Conservation (phyloP, 441 rosid genomes). For the Corymbia calophylla region DNA sequence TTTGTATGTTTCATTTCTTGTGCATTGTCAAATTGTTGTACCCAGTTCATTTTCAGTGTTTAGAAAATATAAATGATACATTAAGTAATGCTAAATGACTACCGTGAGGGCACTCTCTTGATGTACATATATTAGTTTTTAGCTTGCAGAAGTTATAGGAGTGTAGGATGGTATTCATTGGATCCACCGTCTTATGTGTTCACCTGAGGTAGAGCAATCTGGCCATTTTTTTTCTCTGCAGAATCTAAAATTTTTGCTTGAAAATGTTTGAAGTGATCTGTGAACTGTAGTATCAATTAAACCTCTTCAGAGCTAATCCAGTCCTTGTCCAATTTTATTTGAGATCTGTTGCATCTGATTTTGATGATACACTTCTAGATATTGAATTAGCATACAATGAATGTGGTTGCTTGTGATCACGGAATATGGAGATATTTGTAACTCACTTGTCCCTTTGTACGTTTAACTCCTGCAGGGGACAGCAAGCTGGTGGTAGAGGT, state of each 20-base stretch:
- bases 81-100: not conserved
- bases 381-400: not conserved
- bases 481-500: conserved; percentile 29
- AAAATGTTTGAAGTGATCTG: not conserved
- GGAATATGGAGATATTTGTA: not conserved
- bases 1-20: not conserved
- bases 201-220: not conserved
- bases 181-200: not conserved
- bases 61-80: not conserved
- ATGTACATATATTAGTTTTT: not conserved
- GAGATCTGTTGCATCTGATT: not conserved
- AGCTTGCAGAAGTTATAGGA: not conserved
- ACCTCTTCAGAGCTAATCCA: not conserved
- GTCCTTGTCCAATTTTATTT: not conserved
- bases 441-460: not conserved
- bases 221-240: not conserved
- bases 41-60: not conserved
- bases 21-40: not conserved
- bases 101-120: not conserved
- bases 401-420: not conserved
- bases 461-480: conserved; percentile 36
- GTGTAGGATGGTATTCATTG: not conserved
- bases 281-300: not conserved
- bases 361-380: not conserved
- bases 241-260: not conserved